Percentiles rank a stretch among this genome's conserved stretches.
Evolutionary conservation across 768 basidiomycete species (phyloP).

Genomic region (Paxillus rubicundulus): DNA sequence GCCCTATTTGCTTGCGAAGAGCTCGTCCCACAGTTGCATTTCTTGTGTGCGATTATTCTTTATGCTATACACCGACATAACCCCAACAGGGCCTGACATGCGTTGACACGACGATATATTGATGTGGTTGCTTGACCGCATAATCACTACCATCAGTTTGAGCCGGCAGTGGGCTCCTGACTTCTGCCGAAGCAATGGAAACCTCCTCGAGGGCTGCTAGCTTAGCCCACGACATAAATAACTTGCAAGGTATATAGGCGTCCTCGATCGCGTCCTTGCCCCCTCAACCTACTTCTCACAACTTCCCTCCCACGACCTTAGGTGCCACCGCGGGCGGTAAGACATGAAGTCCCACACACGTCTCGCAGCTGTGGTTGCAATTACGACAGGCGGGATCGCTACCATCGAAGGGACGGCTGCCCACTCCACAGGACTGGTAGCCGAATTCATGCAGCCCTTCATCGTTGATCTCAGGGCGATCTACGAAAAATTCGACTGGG

Average conservation of each 20-base stretch:
- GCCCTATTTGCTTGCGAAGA: too few relatives aligned
- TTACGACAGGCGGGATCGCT: constrained; percentile 13
- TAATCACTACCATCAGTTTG: too few relatives aligned
- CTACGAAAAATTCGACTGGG: constrained; percentile 2
- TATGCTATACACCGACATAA: constrained; percentile 8
- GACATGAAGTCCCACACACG: constrained; percentile 17
- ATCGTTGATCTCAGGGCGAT: constrained; percentile 11
- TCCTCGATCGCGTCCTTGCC: neutral
- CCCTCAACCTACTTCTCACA: neutral
- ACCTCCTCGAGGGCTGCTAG: too few relatives aligned
- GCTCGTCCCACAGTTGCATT: too few relatives aligned
- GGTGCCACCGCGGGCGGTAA: neutral
- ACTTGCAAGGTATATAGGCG: neutral
- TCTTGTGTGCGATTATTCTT: too few relatives aligned
- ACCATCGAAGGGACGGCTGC: constrained; percentile 24
- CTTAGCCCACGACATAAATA: constrained; percentile 1
- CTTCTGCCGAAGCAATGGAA: too few relatives aligned
- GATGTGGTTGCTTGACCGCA: neutral
- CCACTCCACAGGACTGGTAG: constrained; percentile 3
- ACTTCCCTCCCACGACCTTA: too few relatives aligned
- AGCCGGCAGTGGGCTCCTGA: too few relatives aligned
- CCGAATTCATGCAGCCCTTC: constrained; percentile 18
- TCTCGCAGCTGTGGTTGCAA: constrained; percentile 13
- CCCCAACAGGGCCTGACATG: too few relatives aligned
- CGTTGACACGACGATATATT: too few relatives aligned